These are phyloP conservation scores for Aquilaria agallochum DNA, from an alignment of 441 rosid species.

Conservation along the genomic window DNA sequence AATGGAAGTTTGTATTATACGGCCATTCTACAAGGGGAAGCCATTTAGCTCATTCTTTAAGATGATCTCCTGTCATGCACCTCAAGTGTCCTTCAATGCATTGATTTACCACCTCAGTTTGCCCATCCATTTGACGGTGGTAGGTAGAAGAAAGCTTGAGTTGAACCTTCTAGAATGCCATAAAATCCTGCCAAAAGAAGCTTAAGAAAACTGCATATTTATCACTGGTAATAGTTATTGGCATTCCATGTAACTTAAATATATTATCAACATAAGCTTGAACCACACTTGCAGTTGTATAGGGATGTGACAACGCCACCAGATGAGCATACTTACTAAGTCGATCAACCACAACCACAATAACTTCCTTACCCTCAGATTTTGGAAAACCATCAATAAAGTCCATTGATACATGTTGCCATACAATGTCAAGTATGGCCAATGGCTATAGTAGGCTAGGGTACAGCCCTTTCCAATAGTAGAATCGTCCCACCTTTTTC, in stretches of 20 bases:
- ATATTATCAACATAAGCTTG: not conserved
- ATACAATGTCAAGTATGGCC: not conserved
- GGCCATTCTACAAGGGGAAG: not conserved
- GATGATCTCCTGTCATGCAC: not conserved
- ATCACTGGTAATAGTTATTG: not conserved
- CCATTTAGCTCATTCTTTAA: not conserved
- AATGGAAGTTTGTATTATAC: not conserved
- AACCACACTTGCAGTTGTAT: not conserved
- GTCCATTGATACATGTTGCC: not conserved
- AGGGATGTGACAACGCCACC: not conserved
- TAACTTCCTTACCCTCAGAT: too few species aligned
- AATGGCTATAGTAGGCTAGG: too few species aligned
- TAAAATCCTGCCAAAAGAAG: not conserved
- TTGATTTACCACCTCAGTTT: not conserved
- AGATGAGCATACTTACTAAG: not conserved
- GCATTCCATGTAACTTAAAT: not conserved
- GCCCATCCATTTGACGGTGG: not conserved
- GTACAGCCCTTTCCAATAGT: not conserved
- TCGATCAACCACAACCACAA: too few species aligned
- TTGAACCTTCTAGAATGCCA: not conserved
- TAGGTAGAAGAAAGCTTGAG: not conserved
- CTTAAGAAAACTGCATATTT: not conserved
- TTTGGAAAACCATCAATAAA: not conserved
- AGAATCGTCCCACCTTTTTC: not conserved
- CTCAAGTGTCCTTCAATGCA: not conserved